These are phyloP conservation scores for Senecio squalidus DNA, from an alignment of 140 eudicot species.

Conservation along the genomic window DNA sequence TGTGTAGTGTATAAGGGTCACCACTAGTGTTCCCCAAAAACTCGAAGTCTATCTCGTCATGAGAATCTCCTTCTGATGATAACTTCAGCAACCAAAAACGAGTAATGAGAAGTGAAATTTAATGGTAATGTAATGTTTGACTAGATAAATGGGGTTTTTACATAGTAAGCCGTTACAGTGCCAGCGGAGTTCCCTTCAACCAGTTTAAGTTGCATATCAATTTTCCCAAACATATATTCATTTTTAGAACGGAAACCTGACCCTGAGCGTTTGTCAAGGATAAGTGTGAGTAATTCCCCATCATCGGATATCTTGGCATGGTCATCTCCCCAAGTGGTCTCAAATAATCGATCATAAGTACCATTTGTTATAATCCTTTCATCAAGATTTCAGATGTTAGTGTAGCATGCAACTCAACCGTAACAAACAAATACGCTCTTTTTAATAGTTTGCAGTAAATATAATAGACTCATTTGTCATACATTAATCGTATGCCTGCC, in stretches of 20 bases:
- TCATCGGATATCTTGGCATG: constrained; percentile 32
- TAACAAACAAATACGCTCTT: too few species aligned
- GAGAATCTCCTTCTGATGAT: constrained; percentile 49
- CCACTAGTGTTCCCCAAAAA: constrained; percentile 60
- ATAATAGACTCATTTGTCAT: too few species aligned
- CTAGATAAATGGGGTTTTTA: constrained; percentile 1
- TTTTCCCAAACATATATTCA: constrained; percentile 42
- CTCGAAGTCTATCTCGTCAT: constrained; percentile 62
- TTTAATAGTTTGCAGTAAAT: too few species aligned
- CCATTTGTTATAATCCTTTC: constrained; percentile 33
- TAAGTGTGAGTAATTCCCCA: constrained; percentile 41
- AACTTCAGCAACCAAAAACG: constrained; percentile 28
- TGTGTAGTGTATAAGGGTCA: constrained; percentile 53
- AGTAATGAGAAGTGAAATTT: neutral
- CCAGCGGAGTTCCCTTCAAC: constrained; percentile 60
- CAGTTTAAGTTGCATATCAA: constrained; percentile 51
- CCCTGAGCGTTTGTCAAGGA: constrained; percentile 40
- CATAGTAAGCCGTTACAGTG: constrained; percentile 51
- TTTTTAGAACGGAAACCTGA: constrained; percentile 47
- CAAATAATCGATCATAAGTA: constrained; percentile 32
- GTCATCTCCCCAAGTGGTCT: constrained; percentile 50
- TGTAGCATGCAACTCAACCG: too few species aligned
- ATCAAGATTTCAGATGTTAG: neutral
- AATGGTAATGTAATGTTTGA: too few species aligned
- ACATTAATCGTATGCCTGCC: too few species aligned